These are phyloP conservation scores for Hanseniaspora thailandica DNA, from an alignment of 805 yeast species.

Conservation along the genomic window DNA sequence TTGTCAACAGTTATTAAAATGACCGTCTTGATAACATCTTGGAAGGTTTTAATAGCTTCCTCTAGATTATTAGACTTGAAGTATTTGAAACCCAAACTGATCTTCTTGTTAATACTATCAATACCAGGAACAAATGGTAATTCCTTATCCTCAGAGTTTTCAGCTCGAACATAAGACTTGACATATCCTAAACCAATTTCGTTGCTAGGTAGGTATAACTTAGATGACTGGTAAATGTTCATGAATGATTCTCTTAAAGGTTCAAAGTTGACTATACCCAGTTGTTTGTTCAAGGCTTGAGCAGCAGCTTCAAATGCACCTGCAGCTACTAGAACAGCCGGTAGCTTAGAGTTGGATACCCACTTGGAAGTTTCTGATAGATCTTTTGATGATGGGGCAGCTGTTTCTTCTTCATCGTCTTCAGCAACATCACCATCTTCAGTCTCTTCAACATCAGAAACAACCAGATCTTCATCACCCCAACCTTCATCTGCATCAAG, in stretches of 20 bases:
- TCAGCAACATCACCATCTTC: conserved; percentile 56
- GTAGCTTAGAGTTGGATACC: conserved; percentile 78
- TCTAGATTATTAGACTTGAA: conserved; percentile 77
- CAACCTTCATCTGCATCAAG: conserved; percentile 43
- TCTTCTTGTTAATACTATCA: conserved; percentile 47
- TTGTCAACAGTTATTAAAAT: conserved; percentile 58
- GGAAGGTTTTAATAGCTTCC: conserved; percentile 68
- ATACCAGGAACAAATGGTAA: conserved; percentile 68
- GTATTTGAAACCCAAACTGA: conserved; percentile 62
- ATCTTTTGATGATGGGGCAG: conserved; percentile 28
- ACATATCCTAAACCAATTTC: conserved; percentile 64
- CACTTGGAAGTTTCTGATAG: conserved; percentile 57
- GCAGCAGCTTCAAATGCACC: conserved; percentile 96
- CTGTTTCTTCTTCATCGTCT: conserved; percentile 36
- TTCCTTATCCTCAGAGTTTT: conserved; percentile 38
- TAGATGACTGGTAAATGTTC: conserved; percentile 72
- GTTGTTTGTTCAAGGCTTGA: conserved; percentile 77
- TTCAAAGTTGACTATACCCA: conserved; percentile 75
- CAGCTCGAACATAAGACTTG: conserved; percentile 52
- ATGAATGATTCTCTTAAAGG: conserved; percentile 75
- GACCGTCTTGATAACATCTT: conserved; percentile 64
- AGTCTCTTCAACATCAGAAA: conserved; percentile 36
- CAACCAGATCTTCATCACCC: conserved; percentile 33
- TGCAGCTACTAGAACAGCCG: conserved; percentile 89
- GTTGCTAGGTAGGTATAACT: conserved; percentile 57